Evolutionary conservation across 768 basidiomycete genomes (phyloP), one percentile per base, ranked within the genome.

Genomic region (Tylopilus balloui): DNA sequence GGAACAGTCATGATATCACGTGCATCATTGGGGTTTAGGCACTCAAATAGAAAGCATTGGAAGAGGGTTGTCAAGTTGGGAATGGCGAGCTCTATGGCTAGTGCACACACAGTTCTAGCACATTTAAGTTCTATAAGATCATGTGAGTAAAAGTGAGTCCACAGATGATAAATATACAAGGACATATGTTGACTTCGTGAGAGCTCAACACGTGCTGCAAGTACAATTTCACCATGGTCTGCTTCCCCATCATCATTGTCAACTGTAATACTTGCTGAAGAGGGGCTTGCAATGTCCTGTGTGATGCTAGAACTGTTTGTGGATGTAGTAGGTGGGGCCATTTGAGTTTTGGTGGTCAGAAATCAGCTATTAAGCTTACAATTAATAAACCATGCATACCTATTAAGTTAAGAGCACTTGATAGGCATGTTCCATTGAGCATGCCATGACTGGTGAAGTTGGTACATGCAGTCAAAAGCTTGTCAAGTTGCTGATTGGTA

Each of bases 401-500:
- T 47, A 47, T 23, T 13, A 43, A 23, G 3, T 11, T 19, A 9
- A 51, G 43, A 6, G 37, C 15, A 29, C 15, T 32, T 42, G 46
- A 25, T 17, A 47, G n/a, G 14, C 29, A 50, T 25, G 51, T 44
- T 12, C 42, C 52, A 6, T 10, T 13, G 29, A 71, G 48, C 62
- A 71, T 66, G 3, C 59, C 58, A 2, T 41, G 27, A 6, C 20
- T 27, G 9, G 28, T 15, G 17, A 71, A 65, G 24, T 66, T 39
- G 0, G 47, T 48, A 1, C 47, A 51, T 1, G 52, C 24, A 3
- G 57, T 61, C 0, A 50, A 52, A 0, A 66, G 54, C 49, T 71
- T 69, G 45, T 71, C 64, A 1, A 69, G 48, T 0, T 48, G 46
- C 19, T 65, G 58, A 28, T 68, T 71, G 15, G 35, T 50, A 0